Base-by-base conservation (phyloP, 257 asterid species). In the Henckelia pumila region DNA sequence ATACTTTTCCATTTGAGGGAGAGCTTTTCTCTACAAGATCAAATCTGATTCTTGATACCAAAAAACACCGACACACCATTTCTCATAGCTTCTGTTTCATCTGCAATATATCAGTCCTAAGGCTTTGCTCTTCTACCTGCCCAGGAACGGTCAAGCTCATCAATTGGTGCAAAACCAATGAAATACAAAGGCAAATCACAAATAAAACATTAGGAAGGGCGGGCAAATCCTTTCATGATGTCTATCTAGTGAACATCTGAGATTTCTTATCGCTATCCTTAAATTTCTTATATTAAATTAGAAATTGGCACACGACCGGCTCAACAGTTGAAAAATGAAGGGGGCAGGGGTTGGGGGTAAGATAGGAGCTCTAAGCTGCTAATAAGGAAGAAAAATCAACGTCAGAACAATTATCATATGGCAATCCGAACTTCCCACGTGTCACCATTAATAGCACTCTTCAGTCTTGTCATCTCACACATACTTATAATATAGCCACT, bases 51-150 rank as follows among this genome's bases (percentile, higher is more conserved):
- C 52, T 80, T 71, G 75, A 23, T 63, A 72, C 63, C 73, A 71
- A 21, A 19, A 63, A 24, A 20, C n/a, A 76, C 50, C 5, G 25
- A 5, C 57, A 63, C 80, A 22, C 57, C 75, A n/a, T 75, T 61
- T 64, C 68, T 63, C 71, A 71, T 69, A 69, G 68, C 70, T 70
- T 71, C 21, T 47, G 77, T 72, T 76, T 81, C 75, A 56, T 26
- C 79, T 86, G 92, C 74, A 79, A 26, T 25, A 83, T 66, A 40
- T 86, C 84, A 11, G 82, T 74, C 81, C 83, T 68, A 8, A 83
- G 79, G 81, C 92, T 83, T 67, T 67, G 60, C 49, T 83, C 92
- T 61, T 81, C 80, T 63, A 76, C 86, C 92, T 86, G 89, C 73
- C 53, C 71, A 63, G 67, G 59, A 17, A 63, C 19, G 49, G 63